Conservation (phyloP, 192 early-diverging fungal genomes). For the Spizellomyces punctatus region DNA sequence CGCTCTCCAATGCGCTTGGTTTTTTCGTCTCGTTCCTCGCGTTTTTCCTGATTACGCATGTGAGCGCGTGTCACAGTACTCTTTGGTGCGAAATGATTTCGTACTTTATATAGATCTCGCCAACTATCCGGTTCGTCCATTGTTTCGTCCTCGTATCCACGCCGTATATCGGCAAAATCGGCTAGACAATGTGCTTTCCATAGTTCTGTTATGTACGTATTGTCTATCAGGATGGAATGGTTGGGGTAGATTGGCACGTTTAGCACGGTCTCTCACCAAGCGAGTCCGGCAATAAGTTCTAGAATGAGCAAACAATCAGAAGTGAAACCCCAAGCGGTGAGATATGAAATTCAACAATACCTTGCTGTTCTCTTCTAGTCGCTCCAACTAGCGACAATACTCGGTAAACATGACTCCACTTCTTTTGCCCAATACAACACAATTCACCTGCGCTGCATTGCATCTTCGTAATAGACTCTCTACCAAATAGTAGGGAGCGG, state of each 20-base stretch:
- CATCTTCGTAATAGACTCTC: not conserved
- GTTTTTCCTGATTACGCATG: not conserved
- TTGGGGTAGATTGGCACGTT: not conserved
- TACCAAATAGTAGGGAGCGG: not conserved
- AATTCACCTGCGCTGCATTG: not conserved
- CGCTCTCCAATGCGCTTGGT: slow-evolving; percentile 1
- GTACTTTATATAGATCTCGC: not conserved
- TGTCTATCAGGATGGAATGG: not conserved
- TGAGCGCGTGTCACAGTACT: not conserved
- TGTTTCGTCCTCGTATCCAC: not conserved
- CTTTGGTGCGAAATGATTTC: not conserved
- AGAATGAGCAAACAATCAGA: not conserved
- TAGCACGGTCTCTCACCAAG: not conserved
- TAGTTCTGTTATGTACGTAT: not conserved
- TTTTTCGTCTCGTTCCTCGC: not conserved
- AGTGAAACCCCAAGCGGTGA: not conserved
- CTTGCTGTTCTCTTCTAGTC: not conserved
- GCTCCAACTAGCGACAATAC: too few relatives aligned
- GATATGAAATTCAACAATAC: not conserved
- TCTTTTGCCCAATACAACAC: not conserved
- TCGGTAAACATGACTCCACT: too few relatives aligned
- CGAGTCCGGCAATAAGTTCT: not conserved
- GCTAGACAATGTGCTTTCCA: not conserved
- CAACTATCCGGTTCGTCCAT: not conserved
- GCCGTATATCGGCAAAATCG: not conserved